Base-by-base conservation (phyloP, 2,329 filamentous ascomycete species). In the Alternaria viburni region DNA sequence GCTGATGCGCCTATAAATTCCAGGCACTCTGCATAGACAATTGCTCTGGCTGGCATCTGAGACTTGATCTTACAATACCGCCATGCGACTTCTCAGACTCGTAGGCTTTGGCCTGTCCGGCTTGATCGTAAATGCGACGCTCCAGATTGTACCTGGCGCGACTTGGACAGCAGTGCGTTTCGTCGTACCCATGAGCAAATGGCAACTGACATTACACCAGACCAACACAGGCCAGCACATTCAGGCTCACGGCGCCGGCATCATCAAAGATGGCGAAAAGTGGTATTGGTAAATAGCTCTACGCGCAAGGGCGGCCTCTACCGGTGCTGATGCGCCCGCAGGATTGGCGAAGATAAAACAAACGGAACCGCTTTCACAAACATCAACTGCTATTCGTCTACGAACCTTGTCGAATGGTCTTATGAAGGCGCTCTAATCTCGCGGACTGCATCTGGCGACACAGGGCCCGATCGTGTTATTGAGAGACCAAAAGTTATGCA, bases 301-400 rank as follows among this genome's bases (percentile, higher is more conserved):
- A 19, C 28, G 9, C 19, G 15, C 19, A n/a, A 19, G 10, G 19
- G 23, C 13, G 3, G 9, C 13, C 7, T 28, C 25, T 21, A 19
- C 25, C 21, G 4, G 15, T 6, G 23, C 45, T 62, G 28, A 62
- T 26, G 26, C 25, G 17, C 21, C 15, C 2, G 9, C 28, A 85
- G 89, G 79, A 86, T 91, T 32, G 90, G 90, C 15, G 90, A 92
- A 74, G 89, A 91, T 79, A 91, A 91, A 49, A 86, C 87, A 1
- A 79, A 86, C n/a, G 88, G 89, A 23, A 84, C 81, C 1, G 78
- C 82, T 0, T 91, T 91, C 75, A 85, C 87, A 62, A 88, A 88
- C 55, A 81, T 91, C 68, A 91, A 90, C 74, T 91, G 89, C 78
- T 91, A 91, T 76, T 87, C 86, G 0, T 89, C 87, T 13, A 82